These are phyloP conservation scores for Umbelopsis sp. DNA, from an alignment of 371 early-diverging fungal species.

Conservation along the genomic window DNA sequence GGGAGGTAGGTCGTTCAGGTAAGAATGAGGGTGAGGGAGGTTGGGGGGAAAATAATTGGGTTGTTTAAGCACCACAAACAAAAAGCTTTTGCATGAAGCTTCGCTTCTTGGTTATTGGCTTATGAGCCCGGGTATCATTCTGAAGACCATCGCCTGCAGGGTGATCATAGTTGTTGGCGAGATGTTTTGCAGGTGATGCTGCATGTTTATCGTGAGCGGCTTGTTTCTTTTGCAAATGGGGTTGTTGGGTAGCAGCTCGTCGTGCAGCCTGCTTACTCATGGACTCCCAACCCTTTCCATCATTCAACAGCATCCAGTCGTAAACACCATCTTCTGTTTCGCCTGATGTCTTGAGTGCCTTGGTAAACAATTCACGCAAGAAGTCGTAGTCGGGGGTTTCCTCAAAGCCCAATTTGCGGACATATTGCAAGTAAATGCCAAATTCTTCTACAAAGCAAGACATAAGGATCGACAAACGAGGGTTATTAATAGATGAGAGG, in stretches of 20 bases:
- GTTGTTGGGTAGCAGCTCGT: slow-evolving; percentile 14
- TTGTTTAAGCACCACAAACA: slow-evolving; percentile 11
- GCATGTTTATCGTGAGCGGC: neutral
- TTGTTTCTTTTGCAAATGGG: slow-evolving; percentile 13
- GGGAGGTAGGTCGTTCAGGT: too few species aligned
- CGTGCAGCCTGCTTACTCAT: slow-evolving; percentile 15
- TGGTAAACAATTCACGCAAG: slow-evolving; percentile 86
- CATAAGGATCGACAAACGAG: neutral
- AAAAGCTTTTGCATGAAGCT: slow-evolving; percentile 16
- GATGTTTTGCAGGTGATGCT: neutral
- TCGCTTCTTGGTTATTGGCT: slow-evolving; percentile 7
- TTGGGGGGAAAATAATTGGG: neutral
- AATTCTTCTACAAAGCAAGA: slow-evolving; percentile 72
- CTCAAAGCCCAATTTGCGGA: slow-evolving; percentile 93
- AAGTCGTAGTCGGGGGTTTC: slow-evolving; percentile 97
- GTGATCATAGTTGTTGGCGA: neutral
- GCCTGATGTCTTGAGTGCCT: slow-evolving; percentile 74
- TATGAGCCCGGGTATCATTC: slow-evolving; percentile 16
- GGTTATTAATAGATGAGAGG: neutral
- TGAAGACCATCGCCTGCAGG: slow-evolving; percentile 11
- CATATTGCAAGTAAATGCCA: slow-evolving; percentile 89
- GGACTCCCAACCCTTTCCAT: slow-evolving; percentile 59
- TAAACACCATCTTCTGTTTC: slow-evolving; percentile 92
- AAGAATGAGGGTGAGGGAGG: slow-evolving; percentile 9
- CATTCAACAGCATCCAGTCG: slow-evolving; percentile 89